Base-by-base conservation (phyloP, 2,329 filamentous ascomycete species). In the Niveomyces coronatus region DNA sequence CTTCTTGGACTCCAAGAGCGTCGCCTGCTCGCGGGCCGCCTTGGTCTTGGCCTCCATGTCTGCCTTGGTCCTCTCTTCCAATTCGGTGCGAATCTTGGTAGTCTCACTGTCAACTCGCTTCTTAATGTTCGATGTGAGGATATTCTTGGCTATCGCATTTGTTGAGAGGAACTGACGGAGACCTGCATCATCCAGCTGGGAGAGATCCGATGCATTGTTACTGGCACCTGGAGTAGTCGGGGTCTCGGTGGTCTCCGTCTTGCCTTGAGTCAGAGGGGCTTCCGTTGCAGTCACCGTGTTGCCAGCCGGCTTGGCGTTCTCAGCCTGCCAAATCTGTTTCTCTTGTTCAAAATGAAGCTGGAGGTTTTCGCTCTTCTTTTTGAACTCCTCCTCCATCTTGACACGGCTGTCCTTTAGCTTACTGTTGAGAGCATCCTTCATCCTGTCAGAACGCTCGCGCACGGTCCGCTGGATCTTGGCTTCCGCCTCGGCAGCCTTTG, bases 1-100 rank as follows among this genome's bases (percentile, higher is more conserved):
- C 56, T 85, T 85, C 64, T 88, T 88, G 24, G 79, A 75, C 31
- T 79, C 77, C 62, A 91, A 72, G 44, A 82, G 71, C 36, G 82
- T 74, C 3, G 79, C 81, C 55, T 82, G 71, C 44, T 79, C 72
- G 38, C 67, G 64, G 9, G 71, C 74, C 35, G 68, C 65, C 10
- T 53, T 49, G 16, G 74, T 60, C 57, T 74, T 77, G 28, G 64
- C 60, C 35, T 77, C 72, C 38, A 62, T 67, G 41, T 76, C 68
- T 9, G 52, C 44, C 53, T 66, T 68, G 24, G 67, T 40, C 4
- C 56, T 48, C 19, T 61, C 60, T 47, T 76, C 69, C 4, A 63
- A 56, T 47, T 77, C 74, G 1, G 70, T 63, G 46, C 70, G 71
- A 20, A 76, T 55, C 53, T 72, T 79, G 42, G 73, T 68, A n/a